phyloP scores from a whole-genome alignment of 2,329 filamentous ascomycete species.

The Exophiala sp. region DNA sequence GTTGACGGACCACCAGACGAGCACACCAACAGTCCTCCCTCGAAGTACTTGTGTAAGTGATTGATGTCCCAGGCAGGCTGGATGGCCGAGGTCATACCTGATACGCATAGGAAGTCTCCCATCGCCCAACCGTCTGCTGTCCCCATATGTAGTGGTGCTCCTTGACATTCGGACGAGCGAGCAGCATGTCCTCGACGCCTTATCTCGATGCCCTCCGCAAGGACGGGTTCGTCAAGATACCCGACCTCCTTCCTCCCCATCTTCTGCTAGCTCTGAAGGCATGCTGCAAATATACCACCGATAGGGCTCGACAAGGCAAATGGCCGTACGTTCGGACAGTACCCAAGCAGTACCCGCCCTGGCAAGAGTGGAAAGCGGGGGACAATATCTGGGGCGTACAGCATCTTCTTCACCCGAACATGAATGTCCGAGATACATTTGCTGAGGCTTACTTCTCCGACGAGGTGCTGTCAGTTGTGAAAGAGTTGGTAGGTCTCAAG shows the following conservation, averaged over 20 bases:
- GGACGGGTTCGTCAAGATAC: slow-evolving; percentile 72
- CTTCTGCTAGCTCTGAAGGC: slow-evolving; percentile 56
- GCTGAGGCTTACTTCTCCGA: slow-evolving; percentile 65
- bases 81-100: too few species aligned
- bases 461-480: slow-evolving; percentile 57
- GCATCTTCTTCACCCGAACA: slow-evolving; percentile 69
- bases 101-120: too few species aligned
- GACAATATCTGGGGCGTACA: slow-evolving; percentile 85
- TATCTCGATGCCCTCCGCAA: slow-evolving; percentile 54
- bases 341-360: slow-evolving; percentile 86
- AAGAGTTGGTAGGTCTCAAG: slow-evolving; percentile 53
- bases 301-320: slow-evolving; percentile 58
- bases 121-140: too few species aligned
- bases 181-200: slow-evolving; percentile 23
- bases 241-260: slow-evolving; percentile 53
- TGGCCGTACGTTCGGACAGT: slow-evolving; percentile 82
- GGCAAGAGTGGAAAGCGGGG: slow-evolving; percentile 53
- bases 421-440: slow-evolving; percentile 56
- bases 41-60: too few species aligned
- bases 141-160: too few species aligned
- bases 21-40: too few species aligned
- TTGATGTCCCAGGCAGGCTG: too few species aligned
- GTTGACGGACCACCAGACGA: too few species aligned
- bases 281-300: slow-evolving; percentile 54
- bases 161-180: too few species aligned